phyloP scores from a whole-genome alignment of 441 rosid genomes.

The Mallotus repandus region DNA sequence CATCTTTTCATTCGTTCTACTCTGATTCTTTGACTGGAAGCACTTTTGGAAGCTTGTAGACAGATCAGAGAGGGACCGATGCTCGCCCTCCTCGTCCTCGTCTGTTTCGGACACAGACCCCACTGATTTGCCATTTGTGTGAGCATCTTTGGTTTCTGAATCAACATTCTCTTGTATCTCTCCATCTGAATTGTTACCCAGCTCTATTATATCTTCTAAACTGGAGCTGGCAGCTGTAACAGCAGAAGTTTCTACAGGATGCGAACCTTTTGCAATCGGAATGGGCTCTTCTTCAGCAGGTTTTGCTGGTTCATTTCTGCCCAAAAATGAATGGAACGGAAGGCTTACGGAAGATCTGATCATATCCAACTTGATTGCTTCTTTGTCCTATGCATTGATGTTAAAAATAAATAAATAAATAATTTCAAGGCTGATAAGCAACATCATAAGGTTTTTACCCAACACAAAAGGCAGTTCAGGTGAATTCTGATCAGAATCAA shows the following conservation, averaged over 20 bases:
- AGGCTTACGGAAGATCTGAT: conserved; percentile 71
- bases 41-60: conserved; percentile 80
- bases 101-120: conserved; percentile 31
- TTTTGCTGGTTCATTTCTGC: conserved; percentile 32
- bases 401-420: conserved; percentile 3
- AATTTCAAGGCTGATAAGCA: background rate
- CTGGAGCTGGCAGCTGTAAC: conserved; percentile 30
- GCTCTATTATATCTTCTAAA: conserved; percentile 41
- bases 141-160: conserved; percentile 22
- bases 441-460: background rate
- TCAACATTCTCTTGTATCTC: conserved; percentile 27
- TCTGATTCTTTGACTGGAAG: conserved; percentile 44
- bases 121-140: background rate
- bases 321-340: conserved; percentile 60
- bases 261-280: conserved; percentile 13
- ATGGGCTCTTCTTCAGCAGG: conserved; percentile 32
- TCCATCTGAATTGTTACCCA: conserved; percentile 40
- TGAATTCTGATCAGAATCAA: background rate
- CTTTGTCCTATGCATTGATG: conserved; percentile 42
- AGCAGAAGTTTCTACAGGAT: conserved; percentile 24
- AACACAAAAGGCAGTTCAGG: background rate
- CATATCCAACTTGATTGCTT: conserved; percentile 52
- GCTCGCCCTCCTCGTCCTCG: conserved; percentile 36
- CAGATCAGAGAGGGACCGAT: conserved; percentile 64
- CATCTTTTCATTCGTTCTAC: conserved; percentile 28